Conservation (phyloP, 1,139 yeast genomes). For the Kurtzmaniella quercitrusa region DNA sequence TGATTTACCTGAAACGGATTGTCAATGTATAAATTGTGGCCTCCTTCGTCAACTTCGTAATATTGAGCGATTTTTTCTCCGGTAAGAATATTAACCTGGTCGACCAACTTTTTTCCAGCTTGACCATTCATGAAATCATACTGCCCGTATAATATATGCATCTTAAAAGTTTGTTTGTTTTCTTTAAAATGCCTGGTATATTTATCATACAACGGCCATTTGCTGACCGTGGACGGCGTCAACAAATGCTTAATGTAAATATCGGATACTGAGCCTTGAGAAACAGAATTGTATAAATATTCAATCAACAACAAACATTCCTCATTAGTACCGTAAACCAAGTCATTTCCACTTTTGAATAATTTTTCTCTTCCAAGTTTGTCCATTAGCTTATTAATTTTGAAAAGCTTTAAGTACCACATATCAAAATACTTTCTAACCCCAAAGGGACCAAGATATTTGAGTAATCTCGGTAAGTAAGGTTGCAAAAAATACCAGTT, state of each 20-base stretch:
- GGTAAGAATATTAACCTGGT: constrained; percentile 24
- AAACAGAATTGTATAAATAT: constrained; percentile 58
- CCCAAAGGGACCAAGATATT: constrained; percentile 50
- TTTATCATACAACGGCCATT: constrained; percentile 70
- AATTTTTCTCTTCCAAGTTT: constrained; percentile 29
- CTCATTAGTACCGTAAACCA: constrained; percentile 35
- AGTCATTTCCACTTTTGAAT: constrained; percentile 24
- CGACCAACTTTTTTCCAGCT: constrained; percentile 58
- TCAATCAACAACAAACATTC: constrained; percentile 47
- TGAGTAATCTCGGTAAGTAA: constrained; percentile 40
- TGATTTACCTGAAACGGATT: constrained; percentile 54
- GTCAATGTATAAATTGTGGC: constrained; percentile 44
- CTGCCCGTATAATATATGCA: constrained; percentile 70
- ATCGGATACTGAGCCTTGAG: constrained; percentile 61
- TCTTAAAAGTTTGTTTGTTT: constrained; percentile 24
- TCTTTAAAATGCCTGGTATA: constrained; percentile 27
- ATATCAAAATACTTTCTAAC: constrained; percentile 38
- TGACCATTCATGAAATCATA: constrained; percentile 82
- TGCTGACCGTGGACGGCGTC: constrained; percentile 75
- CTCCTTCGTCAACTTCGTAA: constrained; percentile 35
- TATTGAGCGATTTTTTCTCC: constrained; percentile 11
- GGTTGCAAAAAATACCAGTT: constrained; percentile 41
- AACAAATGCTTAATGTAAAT: constrained; percentile 58
- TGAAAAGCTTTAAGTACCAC: constrained; percentile 43
- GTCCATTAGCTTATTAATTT: constrained; percentile 38